These are phyloP conservation scores for Claviceps maximensis DNA, from an alignment of 2,329 filamentous ascomycete genomes.

Conservation along the genomic window DNA sequence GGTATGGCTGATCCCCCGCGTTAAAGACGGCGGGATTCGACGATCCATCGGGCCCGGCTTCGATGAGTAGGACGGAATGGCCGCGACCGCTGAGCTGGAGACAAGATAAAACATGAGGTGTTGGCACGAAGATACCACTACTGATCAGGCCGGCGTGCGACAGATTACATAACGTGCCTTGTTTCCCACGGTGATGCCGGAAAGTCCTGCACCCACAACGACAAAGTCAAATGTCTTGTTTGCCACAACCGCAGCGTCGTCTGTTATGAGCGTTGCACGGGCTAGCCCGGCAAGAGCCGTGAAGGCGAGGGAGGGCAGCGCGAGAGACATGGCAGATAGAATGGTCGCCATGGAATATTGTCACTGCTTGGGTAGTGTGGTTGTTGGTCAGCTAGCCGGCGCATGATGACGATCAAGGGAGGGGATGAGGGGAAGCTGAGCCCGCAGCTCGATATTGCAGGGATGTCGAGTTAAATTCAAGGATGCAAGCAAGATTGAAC, in stretches of 20 bases:
- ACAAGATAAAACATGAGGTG: too few species aligned
- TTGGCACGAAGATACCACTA: neutral
- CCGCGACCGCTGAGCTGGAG: conserved; percentile 11
- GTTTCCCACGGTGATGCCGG: conserved; percentile 17
- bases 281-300: neutral
- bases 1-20: conserved; percentile 8
- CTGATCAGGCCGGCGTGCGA: neutral
- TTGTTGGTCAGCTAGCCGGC: too few species aligned
- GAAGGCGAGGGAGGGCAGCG: neutral
- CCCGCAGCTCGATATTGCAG: too few species aligned
- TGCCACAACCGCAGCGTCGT: conserved; percentile 6
- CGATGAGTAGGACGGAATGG: conserved; percentile 12
- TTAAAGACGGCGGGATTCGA: conserved; percentile 11
- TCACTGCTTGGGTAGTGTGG: too few species aligned
- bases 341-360: neutral
- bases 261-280: conserved; percentile 10
- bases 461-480: too few species aligned
- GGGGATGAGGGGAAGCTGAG: too few species aligned
- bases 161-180: conserved; percentile 5
- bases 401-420: too few species aligned
- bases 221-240: conserved; percentile 17
- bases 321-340: neutral
- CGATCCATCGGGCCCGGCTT: conserved; percentile 12
- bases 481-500: too few species aligned
- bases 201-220: conserved; percentile 25